These are phyloP conservation scores for Lignosus rhinocerotis DNA, from an alignment of 1,284 basidiomycete species.

Conservation along the genomic window DNA sequence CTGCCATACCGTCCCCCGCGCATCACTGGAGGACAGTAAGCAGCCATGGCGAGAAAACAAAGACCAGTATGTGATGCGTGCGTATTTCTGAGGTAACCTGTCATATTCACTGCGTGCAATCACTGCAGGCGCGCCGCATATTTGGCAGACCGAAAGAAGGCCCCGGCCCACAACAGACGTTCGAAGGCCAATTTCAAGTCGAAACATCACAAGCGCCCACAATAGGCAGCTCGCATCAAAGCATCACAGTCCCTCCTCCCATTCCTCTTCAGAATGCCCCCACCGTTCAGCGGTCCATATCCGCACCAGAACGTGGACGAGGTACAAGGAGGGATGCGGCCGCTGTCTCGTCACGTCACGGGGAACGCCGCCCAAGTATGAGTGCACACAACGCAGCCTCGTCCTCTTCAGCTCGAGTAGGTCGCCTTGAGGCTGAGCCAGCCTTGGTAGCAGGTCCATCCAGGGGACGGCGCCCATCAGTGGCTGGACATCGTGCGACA, in stretches of 20 bases:
- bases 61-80: conserved; percentile 5
- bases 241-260: not conserved
- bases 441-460: not conserved
- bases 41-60: conserved; percentile 8
- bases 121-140: conserved; percentile 17
- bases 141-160: conserved; percentile 20
- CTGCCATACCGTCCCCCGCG: not conserved
- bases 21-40: not conserved
- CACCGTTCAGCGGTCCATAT: not conserved
- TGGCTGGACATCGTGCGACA: conserved; percentile 5
- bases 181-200: conserved; percentile 15
- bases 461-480: conserved; percentile 4
- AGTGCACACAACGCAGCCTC: conserved; percentile 2
- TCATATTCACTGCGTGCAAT: not conserved
- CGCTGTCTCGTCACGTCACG: not conserved
- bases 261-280: not conserved
- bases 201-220: not conserved
- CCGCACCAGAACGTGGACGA: not conserved
- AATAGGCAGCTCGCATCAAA: conserved; percentile 8
- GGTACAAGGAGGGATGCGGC: not conserved
- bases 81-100: not conserved
- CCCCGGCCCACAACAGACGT: conserved; percentile 20
- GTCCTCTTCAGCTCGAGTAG: not conserved
- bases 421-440: not conserved
- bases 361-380: conserved; percentile 6